Percentiles rank a stretch among this genome's conserved stretches.
Conservation (phyloP, 805 yeast genomes). For the Barnettozyma pratensis region DNA sequence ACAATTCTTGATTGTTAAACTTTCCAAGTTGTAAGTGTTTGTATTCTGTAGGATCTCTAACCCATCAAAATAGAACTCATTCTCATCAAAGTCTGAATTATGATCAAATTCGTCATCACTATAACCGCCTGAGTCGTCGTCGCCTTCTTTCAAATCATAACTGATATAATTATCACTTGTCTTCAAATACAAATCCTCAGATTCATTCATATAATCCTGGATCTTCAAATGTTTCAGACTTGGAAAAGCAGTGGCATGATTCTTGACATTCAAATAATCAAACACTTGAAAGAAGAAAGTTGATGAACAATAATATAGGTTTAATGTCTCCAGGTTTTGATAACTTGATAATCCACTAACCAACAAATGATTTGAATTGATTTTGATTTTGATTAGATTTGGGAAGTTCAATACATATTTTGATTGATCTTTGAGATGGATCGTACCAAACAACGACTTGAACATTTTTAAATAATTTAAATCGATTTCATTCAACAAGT, state of each 20-base stretch:
- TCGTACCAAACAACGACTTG: constrained; percentile 15
- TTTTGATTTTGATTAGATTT: constrained; percentile 13
- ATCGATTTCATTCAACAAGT: constrained; percentile 12
- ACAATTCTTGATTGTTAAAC: constrained; percentile 18
- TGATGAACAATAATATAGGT: constrained; percentile 23
- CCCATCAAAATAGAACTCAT: constrained; percentile 33
- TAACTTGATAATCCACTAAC: constrained; percentile 8
- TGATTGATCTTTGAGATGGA: background rate
- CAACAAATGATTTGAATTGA: constrained; percentile 21
- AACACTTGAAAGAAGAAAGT: constrained; percentile 20
- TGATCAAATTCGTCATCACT: constrained; percentile 27
- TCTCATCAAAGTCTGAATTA: constrained; percentile 30
- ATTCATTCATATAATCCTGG: constrained; percentile 24
- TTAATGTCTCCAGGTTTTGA: constrained; percentile 10
- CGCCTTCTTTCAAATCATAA: constrained; percentile 19
- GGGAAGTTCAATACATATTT: constrained; percentile 3
- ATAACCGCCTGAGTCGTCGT: constrained; percentile 16
- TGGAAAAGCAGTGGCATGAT: constrained; percentile 13
- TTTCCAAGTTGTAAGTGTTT: constrained; percentile 10
- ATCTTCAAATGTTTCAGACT: constrained; percentile 14
- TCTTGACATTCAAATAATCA: constrained; percentile 12
- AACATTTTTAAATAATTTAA: constrained; percentile 20
- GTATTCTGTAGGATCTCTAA: constrained; percentile 21
- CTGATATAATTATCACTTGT: constrained; percentile 18
- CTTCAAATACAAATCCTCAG: constrained; percentile 20